Evolutionary conservation across 352 stramenopile genomes (phyloP), one percentile per base, ranked within the genome.

Genomic region (Phytophthora hibernalis): DNA sequence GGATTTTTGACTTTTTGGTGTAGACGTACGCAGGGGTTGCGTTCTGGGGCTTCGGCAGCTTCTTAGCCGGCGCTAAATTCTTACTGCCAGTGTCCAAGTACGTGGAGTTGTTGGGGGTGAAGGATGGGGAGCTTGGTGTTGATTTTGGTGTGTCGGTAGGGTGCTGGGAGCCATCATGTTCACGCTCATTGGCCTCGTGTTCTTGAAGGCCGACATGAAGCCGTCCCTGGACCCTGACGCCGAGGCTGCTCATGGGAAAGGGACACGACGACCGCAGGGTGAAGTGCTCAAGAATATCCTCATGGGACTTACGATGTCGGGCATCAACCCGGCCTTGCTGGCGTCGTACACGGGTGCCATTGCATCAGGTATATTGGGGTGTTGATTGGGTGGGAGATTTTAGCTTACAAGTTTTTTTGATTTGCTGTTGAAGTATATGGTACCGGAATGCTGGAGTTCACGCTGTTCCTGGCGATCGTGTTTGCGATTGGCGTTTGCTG

Each of bases 41-140:
- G 43, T 96, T 96, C 48, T 96, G 89, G 89, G 89, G 89, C 20
- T 96, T 96, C 74, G 89, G 89, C 2, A 96, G 87, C 65, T 96
- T 96, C 53, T 68, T 96, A 31, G 87, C 87, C 1, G 87, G 89
- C 8, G 81, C 86, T 33, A 93, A 93, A 59, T 95, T 91, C 60
- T 57, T 96, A 15, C 44, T 96, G 13, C 89, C 89, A 9, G 67
- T 93, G 6, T 95, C 89, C 54, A 96, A 96, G 89, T 96, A 82
- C 28, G 85, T 80, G 31, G 22, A 43, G 10, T 18, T 47, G 20
- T 4, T 55, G 30, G 12, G 33, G 26, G 22, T 61, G 28, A 7
- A 31, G 26, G 12, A 50, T 40, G 31, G 30, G n/a, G 16, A 12
- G 2, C n/a, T n/a, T 16, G 37, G 1, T 44, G 9, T 44, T 54